These are phyloP conservation scores for Silene coronaria DNA, from an alignment of 179 eudicot species.

Conservation along the genomic window DNA sequence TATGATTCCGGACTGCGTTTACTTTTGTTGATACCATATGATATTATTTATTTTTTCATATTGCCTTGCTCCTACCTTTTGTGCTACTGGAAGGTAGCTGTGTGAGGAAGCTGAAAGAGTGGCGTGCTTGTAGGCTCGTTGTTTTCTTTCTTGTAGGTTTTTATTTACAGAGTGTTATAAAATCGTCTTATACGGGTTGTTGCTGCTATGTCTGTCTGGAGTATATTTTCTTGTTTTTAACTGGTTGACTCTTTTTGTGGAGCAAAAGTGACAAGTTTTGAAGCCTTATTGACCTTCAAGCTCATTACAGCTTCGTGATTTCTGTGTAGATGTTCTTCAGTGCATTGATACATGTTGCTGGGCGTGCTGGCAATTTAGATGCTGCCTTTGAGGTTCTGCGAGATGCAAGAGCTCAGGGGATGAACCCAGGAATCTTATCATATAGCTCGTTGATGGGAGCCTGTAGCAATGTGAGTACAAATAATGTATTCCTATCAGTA, in stretches of 20 bases:
- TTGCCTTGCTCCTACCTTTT: neutral
- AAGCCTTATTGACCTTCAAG: neutral
- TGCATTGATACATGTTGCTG: constrained; percentile 91
- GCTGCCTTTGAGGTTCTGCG: constrained; percentile 75
- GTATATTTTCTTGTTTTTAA: neutral
- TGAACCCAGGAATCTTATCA: constrained; percentile 60
- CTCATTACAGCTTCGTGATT: constrained; percentile 23
- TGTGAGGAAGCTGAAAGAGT: constrained; percentile 1
- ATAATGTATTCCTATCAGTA: neutral
- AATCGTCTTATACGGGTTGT: neutral
- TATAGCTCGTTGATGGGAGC: constrained; percentile 99
- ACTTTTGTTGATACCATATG: no score
- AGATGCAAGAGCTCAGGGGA: constrained; percentile 55
- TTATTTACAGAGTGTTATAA: neutral
- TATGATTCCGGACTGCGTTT: no score
- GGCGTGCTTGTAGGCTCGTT: neutral
- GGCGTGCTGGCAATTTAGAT: constrained; percentile 84
- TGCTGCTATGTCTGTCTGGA: neutral
- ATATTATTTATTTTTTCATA: neutral
- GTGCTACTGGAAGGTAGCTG: neutral
- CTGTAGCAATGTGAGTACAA: constrained; percentile 74
- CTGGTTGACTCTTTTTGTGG: neutral
- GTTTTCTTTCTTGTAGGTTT: neutral
- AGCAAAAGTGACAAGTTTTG: neutral
- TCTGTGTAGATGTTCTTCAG: constrained; percentile 82